Conservation (phyloP, 176 grass and related monocot genomes). For the Oryza brachyantha region DNA sequence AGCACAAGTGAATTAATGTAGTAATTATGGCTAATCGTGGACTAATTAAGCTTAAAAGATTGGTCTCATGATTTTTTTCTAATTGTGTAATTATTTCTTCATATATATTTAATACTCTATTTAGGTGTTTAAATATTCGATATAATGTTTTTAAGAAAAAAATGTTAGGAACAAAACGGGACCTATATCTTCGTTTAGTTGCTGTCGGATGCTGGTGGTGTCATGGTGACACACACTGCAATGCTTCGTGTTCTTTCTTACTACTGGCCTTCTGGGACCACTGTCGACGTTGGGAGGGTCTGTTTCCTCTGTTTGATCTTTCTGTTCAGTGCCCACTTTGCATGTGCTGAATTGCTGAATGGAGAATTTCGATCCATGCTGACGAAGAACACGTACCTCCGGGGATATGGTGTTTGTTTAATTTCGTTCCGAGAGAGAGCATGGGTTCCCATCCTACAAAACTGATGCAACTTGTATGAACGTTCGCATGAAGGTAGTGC, state of each 20-base stretch:
- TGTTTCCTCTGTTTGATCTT: neutral
- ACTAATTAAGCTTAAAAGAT: no score
- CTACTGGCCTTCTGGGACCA: neutral
- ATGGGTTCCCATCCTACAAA: neutral
- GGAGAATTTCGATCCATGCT: neutral
- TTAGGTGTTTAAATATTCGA: no score
- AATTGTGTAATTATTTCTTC: no score
- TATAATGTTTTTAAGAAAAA: no score
- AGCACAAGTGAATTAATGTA: no score
- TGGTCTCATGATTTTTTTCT: no score
- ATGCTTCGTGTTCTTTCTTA: neutral
- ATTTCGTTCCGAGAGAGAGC: neutral
- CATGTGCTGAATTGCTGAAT: neutral
- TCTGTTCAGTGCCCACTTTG: neutral
- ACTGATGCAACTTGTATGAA: neutral
- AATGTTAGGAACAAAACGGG: no score
- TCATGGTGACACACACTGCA: neutral
- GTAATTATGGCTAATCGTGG: no score
- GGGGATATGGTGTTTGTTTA: neutral
- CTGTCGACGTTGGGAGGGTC: conserved; percentile 1
- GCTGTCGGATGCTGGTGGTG: conserved; percentile 2
- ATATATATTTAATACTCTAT: no score
- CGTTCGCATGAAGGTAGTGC: neutral
- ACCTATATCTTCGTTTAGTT: conserved; percentile 17
- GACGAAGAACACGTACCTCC: neutral